phyloP scores from a whole-genome alignment of 2,329 filamentous ascomycete species.

The Colletotrichum eremochloae region DNA sequence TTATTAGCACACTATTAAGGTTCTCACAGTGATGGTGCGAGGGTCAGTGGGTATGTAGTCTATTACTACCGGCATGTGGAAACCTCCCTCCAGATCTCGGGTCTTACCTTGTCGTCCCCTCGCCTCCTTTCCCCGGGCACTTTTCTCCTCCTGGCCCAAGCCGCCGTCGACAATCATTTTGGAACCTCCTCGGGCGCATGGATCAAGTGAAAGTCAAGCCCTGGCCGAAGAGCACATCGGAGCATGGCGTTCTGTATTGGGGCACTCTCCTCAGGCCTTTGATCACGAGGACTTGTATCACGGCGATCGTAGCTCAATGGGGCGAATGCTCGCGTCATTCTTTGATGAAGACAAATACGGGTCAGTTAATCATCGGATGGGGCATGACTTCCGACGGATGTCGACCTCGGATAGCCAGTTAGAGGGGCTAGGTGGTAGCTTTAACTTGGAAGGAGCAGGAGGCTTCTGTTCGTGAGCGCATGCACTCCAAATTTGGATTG shows the following conservation, averaged over 20 bases:
- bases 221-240: too few species aligned
- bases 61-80: too few species aligned
- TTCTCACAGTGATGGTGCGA: not conserved
- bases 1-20: too few species aligned
- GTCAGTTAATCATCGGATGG: not conserved
- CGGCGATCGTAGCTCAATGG: not conserved
- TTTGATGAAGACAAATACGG: not conserved
- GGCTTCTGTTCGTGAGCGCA: not conserved
- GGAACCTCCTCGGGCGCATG: too few species aligned
- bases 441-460: not conserved
- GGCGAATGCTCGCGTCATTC: not conserved
- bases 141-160: too few species aligned
- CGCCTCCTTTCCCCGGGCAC: too few species aligned
- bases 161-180: too few species aligned
- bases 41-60: not conserved
- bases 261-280: not conserved
- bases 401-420: not conserved
- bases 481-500: not conserved
- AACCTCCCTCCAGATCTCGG: not conserved
- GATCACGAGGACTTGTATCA: not conserved
- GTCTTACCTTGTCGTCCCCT: too few species aligned
- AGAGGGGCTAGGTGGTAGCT: not conserved
- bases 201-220: too few species aligned
- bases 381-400: slow-evolving; percentile 3
- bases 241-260: not conserved